phyloP scores from a whole-genome alignment of 176 grass and related monocot genomes.

The Otatea glauca region DNA sequence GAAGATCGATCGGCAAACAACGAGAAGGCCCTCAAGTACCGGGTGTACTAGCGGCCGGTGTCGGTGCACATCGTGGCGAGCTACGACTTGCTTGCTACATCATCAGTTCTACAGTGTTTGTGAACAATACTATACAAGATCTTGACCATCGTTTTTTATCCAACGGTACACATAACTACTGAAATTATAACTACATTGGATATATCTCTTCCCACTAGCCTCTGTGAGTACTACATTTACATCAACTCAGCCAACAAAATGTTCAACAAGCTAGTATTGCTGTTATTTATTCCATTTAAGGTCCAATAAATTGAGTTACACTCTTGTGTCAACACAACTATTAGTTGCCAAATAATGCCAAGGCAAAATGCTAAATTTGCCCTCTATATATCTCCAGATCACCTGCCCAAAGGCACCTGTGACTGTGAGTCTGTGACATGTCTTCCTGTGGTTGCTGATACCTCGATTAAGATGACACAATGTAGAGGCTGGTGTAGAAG shows the following conservation, averaged over 20 bases:
- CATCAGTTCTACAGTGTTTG: too few relatives aligned
- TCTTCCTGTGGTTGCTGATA: not conserved
- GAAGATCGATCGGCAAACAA: too few relatives aligned
- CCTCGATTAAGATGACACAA: slow-evolving; percentile 21
- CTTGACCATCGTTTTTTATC: too few relatives aligned
- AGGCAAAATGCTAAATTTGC: not conserved
- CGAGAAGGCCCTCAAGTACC: too few relatives aligned
- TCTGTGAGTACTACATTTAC: not conserved
- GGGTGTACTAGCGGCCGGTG: too few relatives aligned
- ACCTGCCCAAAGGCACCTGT: not conserved
- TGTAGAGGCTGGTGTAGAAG: not conserved
- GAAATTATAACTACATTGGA: too few relatives aligned
- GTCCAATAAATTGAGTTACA: not conserved
- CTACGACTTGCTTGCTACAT: too few relatives aligned
- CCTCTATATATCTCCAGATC: not conserved
- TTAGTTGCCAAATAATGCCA: not conserved
- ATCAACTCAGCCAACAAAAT: not conserved
- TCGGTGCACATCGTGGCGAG: too few relatives aligned
- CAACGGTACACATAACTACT: too few relatives aligned
- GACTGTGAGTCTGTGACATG: not conserved
- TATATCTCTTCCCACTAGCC: too few relatives aligned
- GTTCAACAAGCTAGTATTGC: not conserved
- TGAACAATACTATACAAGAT: too few relatives aligned
- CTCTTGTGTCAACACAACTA: not conserved
- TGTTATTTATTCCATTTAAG: slow-evolving; percentile 17